Evolutionary conservation across 805 yeast species (phyloP).

Genomic region (Middelhovenomyces tepae): DNA sequence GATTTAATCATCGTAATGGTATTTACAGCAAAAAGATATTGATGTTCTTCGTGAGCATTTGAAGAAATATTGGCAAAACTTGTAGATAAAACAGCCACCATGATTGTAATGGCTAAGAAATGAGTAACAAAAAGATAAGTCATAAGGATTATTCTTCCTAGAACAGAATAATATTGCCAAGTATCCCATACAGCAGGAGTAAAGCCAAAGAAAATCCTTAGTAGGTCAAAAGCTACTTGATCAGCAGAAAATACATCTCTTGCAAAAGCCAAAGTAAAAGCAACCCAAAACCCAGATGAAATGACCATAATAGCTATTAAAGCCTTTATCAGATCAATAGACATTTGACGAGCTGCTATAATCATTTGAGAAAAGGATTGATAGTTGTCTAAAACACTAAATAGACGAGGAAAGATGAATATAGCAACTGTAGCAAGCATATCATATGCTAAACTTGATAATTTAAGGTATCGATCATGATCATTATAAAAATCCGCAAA

Average conservation of each 20-base stretch:
- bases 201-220: slow-evolving; percentile 47
- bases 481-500: slow-evolving; percentile 2
- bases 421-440: slow-evolving; percentile 36
- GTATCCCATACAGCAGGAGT: slow-evolving; percentile 54
- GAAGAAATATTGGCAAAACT: slow-evolving; percentile 27
- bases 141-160: slow-evolving; percentile 41
- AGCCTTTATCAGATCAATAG: slow-evolving; percentile 41
- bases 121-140: slow-evolving; percentile 47
- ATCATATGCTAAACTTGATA: slow-evolving; percentile 19
- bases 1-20: slow-evolving; percentile 30
- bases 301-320: slow-evolving; percentile 41
- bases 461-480: slow-evolving; percentile 1
- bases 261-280: slow-evolving; percentile 41
- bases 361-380: slow-evolving; percentile 44
- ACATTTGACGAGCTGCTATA: slow-evolving; percentile 43
- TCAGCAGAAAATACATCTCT: slow-evolving; percentile 32
- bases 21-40: slow-evolving; percentile 30
- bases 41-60: slow-evolving; percentile 32
- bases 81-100: slow-evolving; percentile 43
- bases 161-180: slow-evolving; percentile 39
- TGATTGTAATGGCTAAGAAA: slow-evolving; percentile 45
- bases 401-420: slow-evolving; percentile 40
- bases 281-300: slow-evolving; percentile 47
- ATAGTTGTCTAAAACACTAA: slow-evolving; percentile 42
- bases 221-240: slow-evolving; percentile 42